Evolutionary conservation across 2,329 filamentous ascomycete genomes (phyloP).

Genomic region (Colletotrichum cereale): DNA sequence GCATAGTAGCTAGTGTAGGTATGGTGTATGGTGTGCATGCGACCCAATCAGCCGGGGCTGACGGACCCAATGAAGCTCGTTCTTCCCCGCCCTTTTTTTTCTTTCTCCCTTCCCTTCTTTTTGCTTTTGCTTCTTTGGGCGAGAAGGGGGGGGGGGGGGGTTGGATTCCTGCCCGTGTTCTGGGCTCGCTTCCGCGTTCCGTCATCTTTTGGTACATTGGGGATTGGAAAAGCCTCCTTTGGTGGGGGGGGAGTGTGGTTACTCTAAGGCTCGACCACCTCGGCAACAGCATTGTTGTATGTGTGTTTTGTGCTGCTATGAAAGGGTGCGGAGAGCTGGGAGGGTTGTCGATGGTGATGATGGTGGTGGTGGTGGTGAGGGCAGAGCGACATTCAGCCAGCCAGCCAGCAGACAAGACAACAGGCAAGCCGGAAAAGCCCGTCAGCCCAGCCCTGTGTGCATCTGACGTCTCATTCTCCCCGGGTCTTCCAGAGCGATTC

Average conservation of each 20-base stretch:
- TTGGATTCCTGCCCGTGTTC: neutral
- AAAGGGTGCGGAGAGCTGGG: neutral
- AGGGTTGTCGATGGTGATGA: neutral
- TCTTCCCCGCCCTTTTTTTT: neutral
- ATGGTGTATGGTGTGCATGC: conserved; percentile 13
- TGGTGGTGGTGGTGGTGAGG: conserved; percentile 8
- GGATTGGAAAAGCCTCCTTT: neutral
- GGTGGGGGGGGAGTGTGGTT: neutral
- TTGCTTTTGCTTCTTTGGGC: neutral
- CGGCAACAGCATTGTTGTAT: neutral
- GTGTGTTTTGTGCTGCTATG: neutral
- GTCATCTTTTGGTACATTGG: neutral
- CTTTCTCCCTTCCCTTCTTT: neutral
- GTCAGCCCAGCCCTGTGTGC: conserved; percentile 32
- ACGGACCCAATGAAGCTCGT: conserved; percentile 6
- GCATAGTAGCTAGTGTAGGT: too few species aligned
- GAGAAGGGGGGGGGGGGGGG: too few species aligned
- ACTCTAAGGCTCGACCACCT: neutral
- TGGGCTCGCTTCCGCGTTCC: neutral
- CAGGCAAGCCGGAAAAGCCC: conserved; percentile 4
- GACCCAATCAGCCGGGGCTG: conserved; percentile 28
- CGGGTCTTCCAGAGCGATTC: neutral
- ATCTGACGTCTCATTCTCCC: conserved; percentile 15
- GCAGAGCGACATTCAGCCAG: neutral
- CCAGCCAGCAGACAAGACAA: neutral